Conservation (phyloP, 306 rosid species). For the Castanea mollissima region DNA sequence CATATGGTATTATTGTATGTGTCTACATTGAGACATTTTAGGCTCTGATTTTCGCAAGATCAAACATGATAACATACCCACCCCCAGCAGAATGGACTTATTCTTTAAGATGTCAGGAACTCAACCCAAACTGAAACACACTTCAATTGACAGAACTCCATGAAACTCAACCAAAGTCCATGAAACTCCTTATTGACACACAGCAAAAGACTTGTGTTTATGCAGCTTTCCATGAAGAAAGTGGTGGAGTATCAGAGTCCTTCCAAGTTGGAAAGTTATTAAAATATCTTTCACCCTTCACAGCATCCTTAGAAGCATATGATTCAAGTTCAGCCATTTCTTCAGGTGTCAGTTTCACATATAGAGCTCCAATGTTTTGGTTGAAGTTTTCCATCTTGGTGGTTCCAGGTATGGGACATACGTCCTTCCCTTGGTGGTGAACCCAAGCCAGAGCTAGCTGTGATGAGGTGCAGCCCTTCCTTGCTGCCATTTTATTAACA, state of each 20-base stretch:
- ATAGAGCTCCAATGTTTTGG: slow-evolving; percentile 58
- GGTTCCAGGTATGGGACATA: slow-evolving; percentile 79
- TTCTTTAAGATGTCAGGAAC: too few relatives aligned
- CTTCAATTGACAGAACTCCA: too few relatives aligned
- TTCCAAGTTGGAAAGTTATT: slow-evolving; percentile 23
- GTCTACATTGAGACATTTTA: too few relatives aligned
- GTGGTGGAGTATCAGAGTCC: slow-evolving; percentile 51
- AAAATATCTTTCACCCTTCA: slow-evolving; percentile 45
- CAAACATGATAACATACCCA: too few relatives aligned
- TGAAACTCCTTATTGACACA: background rate
- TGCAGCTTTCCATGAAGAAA: slow-evolving; percentile 45
- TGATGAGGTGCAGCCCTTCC: slow-evolving; percentile 59
- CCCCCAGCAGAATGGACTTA: too few relatives aligned
- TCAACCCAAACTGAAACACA: too few relatives aligned
- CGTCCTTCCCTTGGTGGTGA: slow-evolving; percentile 67
- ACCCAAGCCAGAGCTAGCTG: slow-evolving; percentile 68
- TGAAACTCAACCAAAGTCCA: too few relatives aligned
- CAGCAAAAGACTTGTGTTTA: slow-evolving; percentile 1
- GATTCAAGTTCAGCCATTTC: slow-evolving; percentile 65
- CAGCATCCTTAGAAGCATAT: slow-evolving; percentile 35
- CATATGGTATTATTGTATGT: too few relatives aligned
- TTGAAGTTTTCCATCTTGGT: slow-evolving; percentile 60
- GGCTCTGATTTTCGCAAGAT: too few relatives aligned
- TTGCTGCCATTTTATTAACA: slow-evolving; percentile 53
- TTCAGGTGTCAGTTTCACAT: slow-evolving; percentile 55